phyloP scores from a whole-genome alignment of 2,329 filamentous ascomycete species.

The Penicillium sp. region DNA sequence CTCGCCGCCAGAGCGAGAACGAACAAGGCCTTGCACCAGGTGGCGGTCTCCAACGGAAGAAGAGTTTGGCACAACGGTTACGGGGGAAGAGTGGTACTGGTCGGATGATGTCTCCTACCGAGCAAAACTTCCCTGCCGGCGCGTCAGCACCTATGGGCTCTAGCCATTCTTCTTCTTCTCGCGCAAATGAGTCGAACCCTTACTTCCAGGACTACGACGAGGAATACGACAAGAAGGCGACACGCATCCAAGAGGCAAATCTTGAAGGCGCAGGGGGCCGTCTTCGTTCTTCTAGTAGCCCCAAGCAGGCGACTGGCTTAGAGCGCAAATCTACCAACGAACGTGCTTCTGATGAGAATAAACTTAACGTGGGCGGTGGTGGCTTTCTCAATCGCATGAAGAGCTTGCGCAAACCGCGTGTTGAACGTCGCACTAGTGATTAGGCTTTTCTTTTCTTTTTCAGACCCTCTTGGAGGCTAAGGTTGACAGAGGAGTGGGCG shows the following conservation, averaged over 20 bases:
- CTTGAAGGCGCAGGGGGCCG: constrained; percentile 34
- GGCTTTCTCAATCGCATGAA: constrained; percentile 80
- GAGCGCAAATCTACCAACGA: constrained; percentile 71
- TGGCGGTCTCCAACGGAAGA: constrained; percentile 80
- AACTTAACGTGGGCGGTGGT: constrained; percentile 53
- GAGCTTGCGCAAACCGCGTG: constrained; percentile 67
- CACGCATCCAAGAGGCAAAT: constrained; percentile 58
- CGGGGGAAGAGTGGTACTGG: constrained; percentile 74
- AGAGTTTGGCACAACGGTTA: constrained; percentile 90
- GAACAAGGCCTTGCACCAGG: constrained; percentile 50
- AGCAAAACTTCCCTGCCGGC: constrained; percentile 39
- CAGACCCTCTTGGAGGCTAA: not conserved
- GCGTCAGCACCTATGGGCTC: constrained; percentile 34
- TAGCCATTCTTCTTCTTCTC: constrained; percentile 39
- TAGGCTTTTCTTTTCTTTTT: not conserved
- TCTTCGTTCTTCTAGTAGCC: constrained; percentile 61
- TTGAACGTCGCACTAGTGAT: constrained; percentile 43
- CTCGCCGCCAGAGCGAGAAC: constrained; percentile 73
- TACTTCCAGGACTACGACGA: constrained; percentile 82
- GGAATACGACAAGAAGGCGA: constrained; percentile 67
- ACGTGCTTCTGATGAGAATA: constrained; percentile 42
- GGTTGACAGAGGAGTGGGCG: not conserved
- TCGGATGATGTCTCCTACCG: constrained; percentile 60
- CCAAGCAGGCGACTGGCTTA: constrained; percentile 56
- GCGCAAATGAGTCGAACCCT: constrained; percentile 66